Percentiles rank a stretch among this genome's conserved stretches.
Evolutionary conservation across 495 filamentous ascomycete genomes (phyloP).

Genomic region (Penicillium chermesinum): DNA sequence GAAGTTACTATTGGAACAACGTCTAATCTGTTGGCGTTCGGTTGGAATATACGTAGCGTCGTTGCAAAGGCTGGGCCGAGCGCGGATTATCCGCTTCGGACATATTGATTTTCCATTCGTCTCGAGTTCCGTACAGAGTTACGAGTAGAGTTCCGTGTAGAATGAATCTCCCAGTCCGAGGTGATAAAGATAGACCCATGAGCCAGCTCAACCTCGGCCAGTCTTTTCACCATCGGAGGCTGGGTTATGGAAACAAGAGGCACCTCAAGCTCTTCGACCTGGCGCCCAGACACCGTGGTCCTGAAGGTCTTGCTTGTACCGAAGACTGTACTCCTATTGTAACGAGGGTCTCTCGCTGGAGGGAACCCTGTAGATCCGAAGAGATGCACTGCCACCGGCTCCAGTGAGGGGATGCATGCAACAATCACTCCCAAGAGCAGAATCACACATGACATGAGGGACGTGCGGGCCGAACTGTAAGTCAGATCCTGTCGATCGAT

Average conservation of each 20-base stretch:
- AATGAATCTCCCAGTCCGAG: constrained; percentile 29
- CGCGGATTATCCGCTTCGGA: constrained; percentile 4
- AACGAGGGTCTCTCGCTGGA: constrained; percentile 1
- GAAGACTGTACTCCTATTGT: not conserved
- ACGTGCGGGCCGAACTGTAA: constrained; percentile 11
- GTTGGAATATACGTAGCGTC: not conserved
- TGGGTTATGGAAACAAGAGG: constrained; percentile 17
- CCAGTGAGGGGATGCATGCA: constrained; percentile 14
- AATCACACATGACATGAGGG: constrained; percentile 11
- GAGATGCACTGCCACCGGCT: constrained; percentile 5
- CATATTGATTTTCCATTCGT: constrained; percentile 6
- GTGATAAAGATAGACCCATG: constrained; percentile 23
- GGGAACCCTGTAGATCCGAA: constrained; percentile 3
- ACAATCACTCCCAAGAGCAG: constrained; percentile 16
- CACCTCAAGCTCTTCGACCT: constrained; percentile 17
- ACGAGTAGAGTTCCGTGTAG: constrained; percentile 20
- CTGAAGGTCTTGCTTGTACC: constrained; percentile 11
- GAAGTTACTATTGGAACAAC: no score
- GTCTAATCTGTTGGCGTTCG: no score
- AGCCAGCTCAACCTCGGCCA: constrained; percentile 15
- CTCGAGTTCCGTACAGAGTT: not conserved
- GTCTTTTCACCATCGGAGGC: constrained; percentile 17
- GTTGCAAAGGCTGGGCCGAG: not conserved
- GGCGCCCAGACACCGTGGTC: constrained; percentile 4
- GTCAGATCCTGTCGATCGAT: constrained; percentile 11